Conservation (phyloP, 768 basidiomycete genomes). For the Zangia roseola region DNA sequence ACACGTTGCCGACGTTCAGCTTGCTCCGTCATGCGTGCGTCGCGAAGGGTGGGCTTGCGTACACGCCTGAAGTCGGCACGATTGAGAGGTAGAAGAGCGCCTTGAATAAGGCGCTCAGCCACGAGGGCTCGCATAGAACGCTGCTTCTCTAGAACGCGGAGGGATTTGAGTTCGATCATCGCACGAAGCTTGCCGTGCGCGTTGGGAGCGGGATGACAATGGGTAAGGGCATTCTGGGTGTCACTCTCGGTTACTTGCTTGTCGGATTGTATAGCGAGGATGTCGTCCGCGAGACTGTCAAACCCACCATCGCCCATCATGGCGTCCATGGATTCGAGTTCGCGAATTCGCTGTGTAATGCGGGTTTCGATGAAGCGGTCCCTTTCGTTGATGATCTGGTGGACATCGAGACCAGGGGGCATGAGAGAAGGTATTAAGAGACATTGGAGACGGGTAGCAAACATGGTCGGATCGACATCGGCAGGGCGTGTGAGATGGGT, state of each 20-base stretch:
- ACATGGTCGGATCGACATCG: slow-evolving; percentile 58
- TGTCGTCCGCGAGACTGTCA: slow-evolving; percentile 47
- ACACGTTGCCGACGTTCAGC: slow-evolving; percentile 88
- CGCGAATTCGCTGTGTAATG: slow-evolving; percentile 82
- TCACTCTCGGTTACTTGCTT: slow-evolving; percentile 20
- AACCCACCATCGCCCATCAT: slow-evolving; percentile 78
- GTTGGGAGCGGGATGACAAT: slow-evolving; percentile 60
- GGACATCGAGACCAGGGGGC: slow-evolving; percentile 90
- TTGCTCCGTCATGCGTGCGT: slow-evolving; percentile 86
- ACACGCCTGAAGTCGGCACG: slow-evolving; percentile 87
- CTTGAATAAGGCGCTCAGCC: slow-evolving; percentile 84
- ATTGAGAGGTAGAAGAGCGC: slow-evolving; percentile 86
- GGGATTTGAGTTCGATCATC: slow-evolving; percentile 88
- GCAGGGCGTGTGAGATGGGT: slow-evolving; percentile 68
- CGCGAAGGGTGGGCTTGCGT: slow-evolving; percentile 83
- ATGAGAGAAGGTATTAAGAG: slow-evolving; percentile 86
- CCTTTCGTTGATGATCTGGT: slow-evolving; percentile 87
- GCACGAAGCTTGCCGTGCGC: slow-evolving; percentile 84
- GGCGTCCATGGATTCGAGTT: slow-evolving; percentile 77
- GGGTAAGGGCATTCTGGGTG: slow-evolving; percentile 20
- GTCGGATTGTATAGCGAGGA: slow-evolving; percentile 9
- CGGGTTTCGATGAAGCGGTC: slow-evolving; percentile 89
- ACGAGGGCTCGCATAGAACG: slow-evolving; percentile 82
- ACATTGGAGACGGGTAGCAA: slow-evolving; percentile 73
- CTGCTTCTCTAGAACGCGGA: slow-evolving; percentile 89